Percentiles rank a stretch among this genome's conserved stretches.
Conservation (phyloP, 2,329 filamentous ascomycete genomes). For the Escovopsis weberi region DNA sequence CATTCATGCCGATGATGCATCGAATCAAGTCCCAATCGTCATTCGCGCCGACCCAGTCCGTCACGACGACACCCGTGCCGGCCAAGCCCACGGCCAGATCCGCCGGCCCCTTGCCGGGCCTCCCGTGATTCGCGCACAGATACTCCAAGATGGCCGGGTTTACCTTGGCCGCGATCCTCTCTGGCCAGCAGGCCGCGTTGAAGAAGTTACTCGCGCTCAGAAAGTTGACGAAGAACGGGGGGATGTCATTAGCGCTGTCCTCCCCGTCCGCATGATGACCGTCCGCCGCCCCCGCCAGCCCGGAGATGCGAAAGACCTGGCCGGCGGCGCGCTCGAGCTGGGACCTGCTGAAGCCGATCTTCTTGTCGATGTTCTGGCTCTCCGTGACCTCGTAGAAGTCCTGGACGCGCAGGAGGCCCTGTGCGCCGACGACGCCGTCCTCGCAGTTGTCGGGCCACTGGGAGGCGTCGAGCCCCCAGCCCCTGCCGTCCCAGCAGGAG, state of each 20-base stretch:
- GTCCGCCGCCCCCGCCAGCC: conserved; percentile 10
- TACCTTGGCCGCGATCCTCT: conserved; percentile 73
- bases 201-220: conserved; percentile 88
- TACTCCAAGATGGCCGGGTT: conserved; percentile 63
- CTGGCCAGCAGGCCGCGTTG: conserved; percentile 83
- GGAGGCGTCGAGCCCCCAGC: conserved; percentile 46
- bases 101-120: conserved; percentile 32
- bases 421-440: conserved; percentile 52
- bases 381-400: conserved; percentile 86
- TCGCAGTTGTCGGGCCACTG: conserved; percentile 81
- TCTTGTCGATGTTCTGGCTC: conserved; percentile 61
- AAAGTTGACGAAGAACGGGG: conserved; percentile 80
- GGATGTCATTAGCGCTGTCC: conserved; percentile 8
- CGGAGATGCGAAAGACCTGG: conserved; percentile 30
- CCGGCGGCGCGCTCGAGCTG: conserved; percentile 62
- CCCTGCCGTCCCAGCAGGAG: conserved; percentile 32
- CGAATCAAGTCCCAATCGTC: conserved; percentile 85
- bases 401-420: conserved; percentile 63
- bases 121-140: conserved; percentile 42
- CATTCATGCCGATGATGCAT: conserved; percentile 85
- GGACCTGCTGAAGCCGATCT: conserved; percentile 57
- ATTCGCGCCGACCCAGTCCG: conserved; percentile 78
- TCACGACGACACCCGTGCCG: conserved; percentile 75
- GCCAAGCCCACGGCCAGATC: conserved; percentile 50
- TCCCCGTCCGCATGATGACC: conserved; percentile 12